Evolutionary conservation across 2,329 filamentous ascomycete species (phyloP).

Genomic region (Pseudogymnoascus sp.): DNA sequence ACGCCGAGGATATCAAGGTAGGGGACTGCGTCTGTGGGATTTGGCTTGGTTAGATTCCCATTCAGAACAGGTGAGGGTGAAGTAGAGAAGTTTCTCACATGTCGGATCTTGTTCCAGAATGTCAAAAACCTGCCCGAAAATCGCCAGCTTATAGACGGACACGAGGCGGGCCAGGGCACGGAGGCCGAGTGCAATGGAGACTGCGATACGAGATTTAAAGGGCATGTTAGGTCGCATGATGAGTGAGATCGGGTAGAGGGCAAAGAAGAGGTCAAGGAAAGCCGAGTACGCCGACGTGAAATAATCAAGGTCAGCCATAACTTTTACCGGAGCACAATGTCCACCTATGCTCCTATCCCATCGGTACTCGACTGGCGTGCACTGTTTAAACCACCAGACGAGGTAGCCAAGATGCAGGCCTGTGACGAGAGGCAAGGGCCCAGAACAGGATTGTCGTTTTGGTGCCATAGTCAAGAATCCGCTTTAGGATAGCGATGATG

Average conservation of each 20-base stretch:
- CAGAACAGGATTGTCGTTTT: conserved; percentile 28
- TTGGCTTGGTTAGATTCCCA: background rate
- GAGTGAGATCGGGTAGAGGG: conserved; percentile 28
- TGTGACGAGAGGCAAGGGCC: conserved; percentile 29
- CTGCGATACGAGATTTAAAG: conserved; percentile 23
- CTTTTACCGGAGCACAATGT: conserved; percentile 20
- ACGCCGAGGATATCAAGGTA: conserved; percentile 27
- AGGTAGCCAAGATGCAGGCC: conserved; percentile 26
- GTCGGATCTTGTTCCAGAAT: conserved; percentile 25
- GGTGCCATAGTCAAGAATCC: conserved; percentile 28
- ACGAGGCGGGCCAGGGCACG: conserved; percentile 25
- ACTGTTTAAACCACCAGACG: conserved; percentile 30
- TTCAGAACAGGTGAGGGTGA: conserved; percentile 8
- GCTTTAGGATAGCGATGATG: conserved; percentile 29
- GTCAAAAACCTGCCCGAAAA: conserved; percentile 22
- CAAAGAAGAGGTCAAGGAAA: conserved; percentile 30
- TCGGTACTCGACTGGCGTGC: conserved; percentile 23
- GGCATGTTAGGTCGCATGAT: conserved; percentile 31
- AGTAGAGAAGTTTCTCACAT: conserved; percentile 20
- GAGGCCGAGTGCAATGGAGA: conserved; percentile 24
- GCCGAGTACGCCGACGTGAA: conserved; percentile 29
- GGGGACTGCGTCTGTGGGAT: conserved; percentile 20
- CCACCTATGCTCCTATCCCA: conserved; percentile 26
- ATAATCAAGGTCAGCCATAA: conserved; percentile 25
- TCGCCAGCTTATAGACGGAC: conserved; percentile 27